phyloP scores from a whole-genome alignment of 2,329 filamentous ascomycete species.

The Neofusicoccum cordaticola region DNA sequence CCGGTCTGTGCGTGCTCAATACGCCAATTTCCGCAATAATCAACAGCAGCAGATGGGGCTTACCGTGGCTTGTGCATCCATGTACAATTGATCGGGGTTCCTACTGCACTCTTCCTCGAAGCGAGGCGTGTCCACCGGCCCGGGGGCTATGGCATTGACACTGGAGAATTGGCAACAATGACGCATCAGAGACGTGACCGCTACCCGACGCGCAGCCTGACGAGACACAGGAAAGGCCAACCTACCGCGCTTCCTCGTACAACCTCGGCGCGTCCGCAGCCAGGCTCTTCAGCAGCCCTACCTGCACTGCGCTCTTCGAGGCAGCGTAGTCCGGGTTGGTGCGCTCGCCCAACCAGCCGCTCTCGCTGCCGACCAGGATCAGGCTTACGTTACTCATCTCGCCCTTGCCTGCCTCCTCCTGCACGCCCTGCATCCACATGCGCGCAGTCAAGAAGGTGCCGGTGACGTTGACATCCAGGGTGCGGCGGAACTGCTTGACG shows the following conservation, averaged over 20 bases:
- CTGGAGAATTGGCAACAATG: conserved; percentile 20
- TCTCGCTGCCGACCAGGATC: conserved; percentile 47
- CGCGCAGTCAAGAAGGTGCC: conserved; percentile 38
- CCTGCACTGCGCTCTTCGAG: conserved; percentile 47
- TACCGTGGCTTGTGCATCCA: conserved; percentile 45
- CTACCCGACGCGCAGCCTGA: too few species aligned
- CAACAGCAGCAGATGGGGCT: conserved; percentile 3
- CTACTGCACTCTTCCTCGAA: conserved; percentile 42
- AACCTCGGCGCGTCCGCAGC: conserved; percentile 41
- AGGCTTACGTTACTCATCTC: conserved; percentile 38
- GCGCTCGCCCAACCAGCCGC: conserved; percentile 45
- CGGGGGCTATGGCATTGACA: conserved; percentile 49
- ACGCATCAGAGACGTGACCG: not conserved
- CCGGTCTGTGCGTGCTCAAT: conserved; percentile 27
- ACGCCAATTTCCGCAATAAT: not conserved
- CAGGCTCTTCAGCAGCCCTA: conserved; percentile 42
- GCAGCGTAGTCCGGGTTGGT: conserved; percentile 45
- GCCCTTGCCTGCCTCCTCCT: not conserved
- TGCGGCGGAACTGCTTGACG: conserved; percentile 38
- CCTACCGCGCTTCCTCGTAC: conserved; percentile 28
- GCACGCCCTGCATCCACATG: conserved; percentile 42
- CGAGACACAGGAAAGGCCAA: not conserved
- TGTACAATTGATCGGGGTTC: conserved; percentile 39
- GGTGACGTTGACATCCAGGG: conserved; percentile 44
- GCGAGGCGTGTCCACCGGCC: conserved; percentile 44